Percentiles rank a stretch among this genome's conserved stretches.
Conservation (phyloP, 2,329 filamentous ascomycete species). For the Fusarium albidum region DNA sequence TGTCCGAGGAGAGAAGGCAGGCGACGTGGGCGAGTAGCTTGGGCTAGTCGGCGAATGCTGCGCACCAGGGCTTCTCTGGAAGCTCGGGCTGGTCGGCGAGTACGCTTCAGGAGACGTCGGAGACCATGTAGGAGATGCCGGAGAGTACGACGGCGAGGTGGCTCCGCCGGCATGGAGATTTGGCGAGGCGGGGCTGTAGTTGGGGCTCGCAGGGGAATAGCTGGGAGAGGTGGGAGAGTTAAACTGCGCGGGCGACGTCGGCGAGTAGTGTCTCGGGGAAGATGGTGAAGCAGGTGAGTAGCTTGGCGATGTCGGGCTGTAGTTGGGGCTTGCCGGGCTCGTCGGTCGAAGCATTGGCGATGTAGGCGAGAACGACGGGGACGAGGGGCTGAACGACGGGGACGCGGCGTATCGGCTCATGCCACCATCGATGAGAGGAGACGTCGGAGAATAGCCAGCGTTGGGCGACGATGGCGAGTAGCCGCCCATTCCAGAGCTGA, state of each 20-base stretch:
- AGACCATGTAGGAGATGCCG: conserved; percentile 79
- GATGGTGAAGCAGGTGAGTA: conserved; percentile 71
- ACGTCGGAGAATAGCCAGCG: conserved; percentile 79
- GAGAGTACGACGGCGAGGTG: conserved; percentile 70
- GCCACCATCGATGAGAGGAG: conserved; percentile 67
- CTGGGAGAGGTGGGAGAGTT: conserved; percentile 78
- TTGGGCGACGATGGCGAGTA: conserved; percentile 83
- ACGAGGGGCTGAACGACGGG: conserved; percentile 70
- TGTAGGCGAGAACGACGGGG: conserved; percentile 70
- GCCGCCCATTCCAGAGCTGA: conserved; percentile 63
- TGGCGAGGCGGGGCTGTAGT: conserved; percentile 75
- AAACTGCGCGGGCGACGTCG: conserved; percentile 77
- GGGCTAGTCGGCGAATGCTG: conserved; percentile 72
- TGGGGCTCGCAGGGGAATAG: conserved; percentile 76
- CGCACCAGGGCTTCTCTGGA: conserved; percentile 62
- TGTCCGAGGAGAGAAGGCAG: conserved; percentile 55
- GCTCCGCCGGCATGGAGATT: conserved; percentile 55
- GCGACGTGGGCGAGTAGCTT: conserved; percentile 72
- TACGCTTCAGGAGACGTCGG: conserved; percentile 74
- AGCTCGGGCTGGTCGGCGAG: conserved; percentile 70
- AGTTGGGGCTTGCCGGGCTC: conserved; percentile 66
- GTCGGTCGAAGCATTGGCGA: conserved; percentile 66
- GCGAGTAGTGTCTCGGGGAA: conserved; percentile 66
- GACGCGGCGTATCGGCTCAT: conserved; percentile 63
- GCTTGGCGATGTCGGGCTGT: conserved; percentile 71